Conservation (phyloP, 441 rosid species). For the Corymbia citriodora region DNA sequence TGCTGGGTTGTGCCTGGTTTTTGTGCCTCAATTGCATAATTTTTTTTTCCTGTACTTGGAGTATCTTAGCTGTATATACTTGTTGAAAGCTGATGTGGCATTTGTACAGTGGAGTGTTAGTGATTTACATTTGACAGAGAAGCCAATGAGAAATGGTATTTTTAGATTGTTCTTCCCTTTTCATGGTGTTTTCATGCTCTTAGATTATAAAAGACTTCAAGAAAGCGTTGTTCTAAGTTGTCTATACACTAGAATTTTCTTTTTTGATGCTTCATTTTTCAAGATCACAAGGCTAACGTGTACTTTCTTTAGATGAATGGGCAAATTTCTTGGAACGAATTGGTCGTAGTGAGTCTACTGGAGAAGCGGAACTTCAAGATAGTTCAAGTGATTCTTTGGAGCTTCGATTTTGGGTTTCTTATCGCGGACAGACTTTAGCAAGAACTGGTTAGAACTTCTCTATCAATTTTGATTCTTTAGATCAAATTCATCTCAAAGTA, state of each 20-base stretch:
- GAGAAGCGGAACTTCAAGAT: conserved; percentile 69
- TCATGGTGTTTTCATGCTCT: background rate
- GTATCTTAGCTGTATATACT: background rate
- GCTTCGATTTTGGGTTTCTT: conserved; percentile 98
- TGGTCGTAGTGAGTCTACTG: conserved; percentile 65
- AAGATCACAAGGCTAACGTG: background rate
- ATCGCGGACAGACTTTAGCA: conserved; percentile 94
- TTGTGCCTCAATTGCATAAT: background rate
- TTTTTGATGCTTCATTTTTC: background rate
- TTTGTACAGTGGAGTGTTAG: background rate
- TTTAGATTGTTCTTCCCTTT: background rate
- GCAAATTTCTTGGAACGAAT: conserved; percentile 93
- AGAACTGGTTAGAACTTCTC: conserved; percentile 67
- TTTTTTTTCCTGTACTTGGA: background rate
- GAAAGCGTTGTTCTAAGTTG: background rate
- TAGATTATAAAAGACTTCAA: background rate
- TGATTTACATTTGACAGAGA: background rate
- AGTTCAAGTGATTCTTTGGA: conserved; percentile 78
- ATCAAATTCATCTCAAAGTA: background rate
- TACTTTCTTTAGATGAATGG: conserved; percentile 77
- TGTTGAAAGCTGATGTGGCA: background rate
- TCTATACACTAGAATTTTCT: background rate
- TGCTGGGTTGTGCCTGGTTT: background rate
- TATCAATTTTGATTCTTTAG: background rate
- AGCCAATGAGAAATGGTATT: background rate